A percentile compares a stretch with the other conserved stretches of the same genome.
Conservation (phyloP, 192 early-diverging fungal species). For the Oehlia diaphana region DNA sequence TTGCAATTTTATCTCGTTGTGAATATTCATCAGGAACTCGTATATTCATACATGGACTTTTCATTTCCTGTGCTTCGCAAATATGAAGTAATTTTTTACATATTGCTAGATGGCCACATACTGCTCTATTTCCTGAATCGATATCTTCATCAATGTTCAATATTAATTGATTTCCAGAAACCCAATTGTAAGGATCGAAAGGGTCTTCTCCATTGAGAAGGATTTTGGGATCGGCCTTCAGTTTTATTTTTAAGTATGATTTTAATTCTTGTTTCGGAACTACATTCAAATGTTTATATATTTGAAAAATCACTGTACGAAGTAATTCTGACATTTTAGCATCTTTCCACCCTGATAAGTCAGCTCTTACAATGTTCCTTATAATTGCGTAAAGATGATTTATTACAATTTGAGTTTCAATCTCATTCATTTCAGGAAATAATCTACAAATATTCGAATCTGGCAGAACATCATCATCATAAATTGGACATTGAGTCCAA, state of each 20-base stretch:
- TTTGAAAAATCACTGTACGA: neutral
- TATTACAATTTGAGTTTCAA: neutral
- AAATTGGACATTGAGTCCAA: constrained; percentile 2
- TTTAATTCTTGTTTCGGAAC: neutral
- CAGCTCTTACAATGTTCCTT: neutral
- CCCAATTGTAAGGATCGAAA: neutral
- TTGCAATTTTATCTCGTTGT: neutral
- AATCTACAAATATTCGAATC: neutral
- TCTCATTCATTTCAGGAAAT: neutral
- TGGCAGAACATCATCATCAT: constrained; percentile 1
- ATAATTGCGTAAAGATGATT: neutral
- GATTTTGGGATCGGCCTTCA: neutral
- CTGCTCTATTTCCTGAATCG: neutral
- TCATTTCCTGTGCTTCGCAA: neutral
- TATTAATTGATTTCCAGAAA: neutral
- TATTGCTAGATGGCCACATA: neutral
- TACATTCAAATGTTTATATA: neutral
- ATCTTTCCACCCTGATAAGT: neutral
- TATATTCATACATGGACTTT: neutral
- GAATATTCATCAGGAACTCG: neutral
- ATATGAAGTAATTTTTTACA: neutral
- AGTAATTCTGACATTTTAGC: neutral
- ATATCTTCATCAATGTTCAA: constrained; percentile 1
- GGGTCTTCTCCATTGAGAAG: neutral
- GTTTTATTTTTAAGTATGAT: neutral